Conservation (phyloP, 148 eudicot genomes). For the Simmondsia chinensis region DNA sequence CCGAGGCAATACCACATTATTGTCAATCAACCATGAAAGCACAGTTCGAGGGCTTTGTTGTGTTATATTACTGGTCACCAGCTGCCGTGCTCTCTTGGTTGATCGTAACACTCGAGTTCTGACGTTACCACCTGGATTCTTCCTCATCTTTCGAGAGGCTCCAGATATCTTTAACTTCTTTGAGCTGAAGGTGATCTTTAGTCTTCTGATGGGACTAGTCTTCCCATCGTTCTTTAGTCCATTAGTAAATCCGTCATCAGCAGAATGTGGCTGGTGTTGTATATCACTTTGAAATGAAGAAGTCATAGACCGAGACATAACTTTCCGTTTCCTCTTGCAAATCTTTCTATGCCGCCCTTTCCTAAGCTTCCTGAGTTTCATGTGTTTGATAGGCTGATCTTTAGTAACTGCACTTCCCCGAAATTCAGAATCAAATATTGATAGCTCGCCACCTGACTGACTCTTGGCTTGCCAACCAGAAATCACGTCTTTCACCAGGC, state of each 20-base stretch:
- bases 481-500: slow-evolving; percentile 3
- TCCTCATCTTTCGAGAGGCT: slow-evolving; percentile 14
- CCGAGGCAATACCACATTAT: slow-evolving; percentile 44
- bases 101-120: slow-evolving; percentile 31
- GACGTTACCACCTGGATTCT: slow-evolving; percentile 13
- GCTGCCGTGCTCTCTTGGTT: slow-evolving; percentile 47
- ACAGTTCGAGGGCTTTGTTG: slow-evolving; percentile 39
- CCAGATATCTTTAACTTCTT: slow-evolving; percentile 21
- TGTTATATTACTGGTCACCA: slow-evolving; percentile 20
- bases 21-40: slow-evolving; percentile 81
- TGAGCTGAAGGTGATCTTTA: slow-evolving; percentile 5
- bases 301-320: background rate
- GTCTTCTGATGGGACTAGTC: background rate
- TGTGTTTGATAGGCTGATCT: slow-evolving; percentile 5
- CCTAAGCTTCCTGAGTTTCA: slow-evolving; percentile 1
- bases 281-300: slow-evolving; percentile 4
- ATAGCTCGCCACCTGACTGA: slow-evolving; percentile 5
- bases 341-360: slow-evolving; percentile 6
- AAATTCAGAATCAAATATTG: background rate
- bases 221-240: background rate
- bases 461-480: slow-evolving; percentile 9
- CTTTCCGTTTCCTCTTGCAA: slow-evolving; percentile 15
- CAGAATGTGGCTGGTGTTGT: slow-evolving; percentile 3
- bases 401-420: background rate
- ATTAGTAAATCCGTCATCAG: slow-evolving; percentile 2